These are phyloP conservation scores for Herpotrichia juniperi DNA, from an alignment of 2,329 filamentous ascomycete species.

Conservation along the genomic window DNA sequence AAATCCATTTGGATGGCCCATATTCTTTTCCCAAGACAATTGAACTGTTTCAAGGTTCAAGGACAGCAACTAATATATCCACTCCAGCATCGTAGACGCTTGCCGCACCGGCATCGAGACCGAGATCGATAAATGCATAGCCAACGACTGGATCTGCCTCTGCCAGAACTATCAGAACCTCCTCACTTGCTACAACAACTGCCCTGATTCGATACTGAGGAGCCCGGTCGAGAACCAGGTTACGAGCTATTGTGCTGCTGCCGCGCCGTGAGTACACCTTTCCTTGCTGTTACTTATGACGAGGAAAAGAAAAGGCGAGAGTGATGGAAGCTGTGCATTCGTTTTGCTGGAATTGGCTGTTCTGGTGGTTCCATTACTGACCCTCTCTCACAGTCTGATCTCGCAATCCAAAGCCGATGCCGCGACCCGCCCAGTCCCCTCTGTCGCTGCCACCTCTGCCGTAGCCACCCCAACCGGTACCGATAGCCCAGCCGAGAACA, in stretches of 20 bases:
- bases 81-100: constrained; percentile 57
- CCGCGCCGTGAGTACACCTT: constrained; percentile 43
- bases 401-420: constrained; percentile 8
- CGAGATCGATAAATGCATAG: constrained; percentile 51
- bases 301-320: neutral
- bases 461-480: constrained; percentile 2
- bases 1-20: too few species aligned
- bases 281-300: neutral
- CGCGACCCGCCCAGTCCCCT: constrained; percentile 8
- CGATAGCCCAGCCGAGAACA: too few species aligned
- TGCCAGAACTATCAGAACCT: constrained; percentile 62
- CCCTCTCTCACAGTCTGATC: constrained; percentile 10
- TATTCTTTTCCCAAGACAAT: too few species aligned
- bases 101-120: constrained; percentile 52
- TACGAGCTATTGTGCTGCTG: constrained; percentile 49
- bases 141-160: constrained; percentile 62
- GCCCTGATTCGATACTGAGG: constrained; percentile 56
- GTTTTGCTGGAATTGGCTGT: too few species aligned
- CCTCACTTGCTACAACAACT: constrained; percentile 68
- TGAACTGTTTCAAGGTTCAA: too few species aligned
- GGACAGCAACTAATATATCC: neutral
- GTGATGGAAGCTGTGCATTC: too few species aligned
- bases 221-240: constrained; percentile 42
- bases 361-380: neutral
- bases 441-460: constrained; percentile 1